Conservation (phyloP, 2,329 filamentous ascomycete species). For the Pyrenochaeta sp. region DNA sequence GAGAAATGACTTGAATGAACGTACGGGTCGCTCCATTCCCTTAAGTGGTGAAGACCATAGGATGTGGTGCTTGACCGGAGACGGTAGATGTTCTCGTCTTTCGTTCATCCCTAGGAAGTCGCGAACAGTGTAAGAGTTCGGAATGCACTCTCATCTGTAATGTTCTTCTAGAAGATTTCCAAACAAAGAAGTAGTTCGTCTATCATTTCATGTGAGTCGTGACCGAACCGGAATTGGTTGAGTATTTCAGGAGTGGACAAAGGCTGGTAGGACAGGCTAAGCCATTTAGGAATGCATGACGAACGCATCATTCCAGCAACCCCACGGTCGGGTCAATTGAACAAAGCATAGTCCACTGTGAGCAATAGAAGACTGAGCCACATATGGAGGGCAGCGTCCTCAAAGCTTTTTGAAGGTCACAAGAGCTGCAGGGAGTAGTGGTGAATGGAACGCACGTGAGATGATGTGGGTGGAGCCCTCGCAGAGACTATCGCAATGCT, state of each 20-base stretch:
- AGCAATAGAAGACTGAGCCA: background rate
- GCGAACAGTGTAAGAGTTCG: conserved; percentile 22
- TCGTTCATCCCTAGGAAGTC: conserved; percentile 33
- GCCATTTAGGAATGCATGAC: conserved; percentile 5
- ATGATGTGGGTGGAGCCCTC: background rate
- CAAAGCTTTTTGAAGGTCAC: background rate
- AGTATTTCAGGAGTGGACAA: conserved; percentile 30
- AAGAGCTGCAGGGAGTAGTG: background rate
- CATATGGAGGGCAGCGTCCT: background rate
- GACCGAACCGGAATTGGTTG: conserved; percentile 22
- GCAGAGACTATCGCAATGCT: background rate
- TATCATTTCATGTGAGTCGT: conserved; percentile 28
- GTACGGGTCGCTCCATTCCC: conserved; percentile 45
- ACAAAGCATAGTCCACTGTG: background rate
- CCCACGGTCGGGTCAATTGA: background rate
- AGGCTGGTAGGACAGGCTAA: conserved; percentile 18
- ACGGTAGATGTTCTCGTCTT: conserved; percentile 29
- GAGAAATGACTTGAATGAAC: conserved; percentile 44
- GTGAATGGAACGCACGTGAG: background rate
- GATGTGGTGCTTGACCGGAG: conserved; percentile 31
- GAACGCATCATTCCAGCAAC: background rate
- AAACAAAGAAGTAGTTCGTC: conserved; percentile 38
- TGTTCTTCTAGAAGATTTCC: conserved; percentile 36
- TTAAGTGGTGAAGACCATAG: conserved; percentile 35
- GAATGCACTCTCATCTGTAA: conserved; percentile 8